These are phyloP conservation scores for Plasmodium knowlesi DNA, from an alignment of 169 alveolate species.

Conservation along the genomic window DNA sequence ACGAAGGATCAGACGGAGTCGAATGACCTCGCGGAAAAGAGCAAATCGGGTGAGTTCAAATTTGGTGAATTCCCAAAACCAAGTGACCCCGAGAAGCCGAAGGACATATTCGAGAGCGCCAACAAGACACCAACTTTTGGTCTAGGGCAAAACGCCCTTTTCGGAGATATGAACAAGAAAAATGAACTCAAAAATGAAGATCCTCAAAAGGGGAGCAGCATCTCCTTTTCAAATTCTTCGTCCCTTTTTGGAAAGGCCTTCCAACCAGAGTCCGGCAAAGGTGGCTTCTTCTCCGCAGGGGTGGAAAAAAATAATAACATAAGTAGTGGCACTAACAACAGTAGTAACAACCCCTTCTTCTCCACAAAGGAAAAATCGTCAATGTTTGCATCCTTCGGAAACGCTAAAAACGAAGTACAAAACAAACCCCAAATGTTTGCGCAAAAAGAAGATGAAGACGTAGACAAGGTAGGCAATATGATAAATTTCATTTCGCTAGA, in stretches of 20 bases:
- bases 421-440: not conserved
- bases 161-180: constrained; percentile 7
- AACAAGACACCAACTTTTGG: not conserved
- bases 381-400: not conserved
- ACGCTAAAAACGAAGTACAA: constrained; percentile 15
- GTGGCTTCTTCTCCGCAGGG: constrained; percentile 13
- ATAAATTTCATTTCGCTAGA: constrained; percentile 61
- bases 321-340: not conserved
- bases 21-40: not conserved
- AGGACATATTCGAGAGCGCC: not conserved
- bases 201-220: not conserved
- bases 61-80: not conserved
- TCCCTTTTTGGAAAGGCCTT: constrained; percentile 24
- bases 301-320: constrained; percentile 3
- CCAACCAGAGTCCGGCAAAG: constrained; percentile 2
- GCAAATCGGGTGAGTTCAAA: not conserved
- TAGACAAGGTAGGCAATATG: constrained; percentile 42
- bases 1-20: constrained; percentile 3
- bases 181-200: constrained; percentile 55
- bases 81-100: not conserved
- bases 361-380: not conserved
- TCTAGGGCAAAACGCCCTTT: not conserved
- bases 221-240: not conserved
- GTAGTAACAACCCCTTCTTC: not conserved
- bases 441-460: constrained; percentile 32